These are phyloP conservation scores for Fraxinus greggii DNA, from an alignment of 305 asterid genomes.

Conservation along the genomic window DNA sequence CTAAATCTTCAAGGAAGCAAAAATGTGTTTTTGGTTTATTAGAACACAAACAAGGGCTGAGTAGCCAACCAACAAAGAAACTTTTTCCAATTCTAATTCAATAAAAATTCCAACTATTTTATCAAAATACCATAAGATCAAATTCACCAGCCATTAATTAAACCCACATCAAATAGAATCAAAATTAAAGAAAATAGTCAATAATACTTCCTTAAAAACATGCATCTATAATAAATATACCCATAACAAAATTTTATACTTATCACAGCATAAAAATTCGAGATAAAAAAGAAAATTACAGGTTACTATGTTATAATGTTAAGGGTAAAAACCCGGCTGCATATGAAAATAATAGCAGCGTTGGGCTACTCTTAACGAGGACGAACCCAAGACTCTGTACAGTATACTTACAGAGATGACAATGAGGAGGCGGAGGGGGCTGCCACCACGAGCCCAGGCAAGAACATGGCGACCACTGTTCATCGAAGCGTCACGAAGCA, in stretches of 20 bases:
- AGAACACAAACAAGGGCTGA: too few species aligned
- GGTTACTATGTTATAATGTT: not conserved
- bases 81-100: not conserved
- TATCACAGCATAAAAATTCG: too few species aligned
- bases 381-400: not conserved
- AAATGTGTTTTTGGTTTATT: too few species aligned
- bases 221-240: not conserved
- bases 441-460: slow-evolving; percentile 71
- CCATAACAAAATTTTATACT: not conserved
- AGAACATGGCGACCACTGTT: slow-evolving; percentile 51
- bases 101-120: too few species aligned
- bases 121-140: not conserved
- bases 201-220: not conserved
- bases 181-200: not conserved
- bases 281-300: too few species aligned
- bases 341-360: too few species aligned
- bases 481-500: slow-evolving; percentile 55
- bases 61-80: not conserved
- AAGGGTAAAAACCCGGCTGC: not conserved
- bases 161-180: not conserved
- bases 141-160: not conserved
- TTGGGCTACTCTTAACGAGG: not conserved
- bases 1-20: too few species aligned
- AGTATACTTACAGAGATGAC: slow-evolving; percentile 58
- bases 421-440: slow-evolving; percentile 65